These are phyloP conservation scores for Penicillium macrosclerotiorum DNA, from an alignment of 495 filamentous ascomycete species.

Conservation along the genomic window DNA sequence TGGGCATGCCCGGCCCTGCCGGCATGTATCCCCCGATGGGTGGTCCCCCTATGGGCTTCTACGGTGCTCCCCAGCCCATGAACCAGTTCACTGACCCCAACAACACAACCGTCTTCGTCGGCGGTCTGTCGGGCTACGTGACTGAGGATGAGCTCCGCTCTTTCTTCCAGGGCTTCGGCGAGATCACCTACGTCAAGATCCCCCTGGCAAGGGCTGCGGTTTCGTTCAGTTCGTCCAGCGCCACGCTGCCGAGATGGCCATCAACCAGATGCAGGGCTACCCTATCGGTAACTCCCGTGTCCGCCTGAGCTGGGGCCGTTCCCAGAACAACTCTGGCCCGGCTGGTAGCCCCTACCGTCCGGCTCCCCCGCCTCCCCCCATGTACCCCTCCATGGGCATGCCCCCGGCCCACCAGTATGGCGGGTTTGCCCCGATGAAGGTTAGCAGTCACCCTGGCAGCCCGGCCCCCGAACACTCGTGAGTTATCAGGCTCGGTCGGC, in stretches of 20 bases:
- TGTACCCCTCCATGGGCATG: constrained; percentile 83
- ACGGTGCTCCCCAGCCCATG: constrained; percentile 89
- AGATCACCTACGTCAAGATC: constrained; percentile 99
- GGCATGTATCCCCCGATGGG: constrained; percentile 66
- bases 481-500: constrained; percentile 33
- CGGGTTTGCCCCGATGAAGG: constrained; percentile 75
- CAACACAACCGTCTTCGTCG: constrained; percentile 99
- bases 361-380: constrained; percentile 83
- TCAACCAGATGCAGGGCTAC: constrained; percentile 99
- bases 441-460: constrained; percentile 46
- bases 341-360: constrained; percentile 97
- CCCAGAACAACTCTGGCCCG: constrained; percentile 97
- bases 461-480: constrained; percentile 30
- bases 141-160: constrained; percentile 98
- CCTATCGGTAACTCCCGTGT: constrained; percentile 99
- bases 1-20: constrained; percentile 51
- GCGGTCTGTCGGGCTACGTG: constrained; percentile 95
- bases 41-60: constrained; percentile 76
- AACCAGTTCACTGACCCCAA: constrained; percentile 99
- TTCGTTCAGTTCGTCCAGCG: constrained; percentile 99
- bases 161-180: constrained; percentile 99
- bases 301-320: constrained; percentile 93
- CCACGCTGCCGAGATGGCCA: constrained; percentile 99
- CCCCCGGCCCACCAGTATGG: constrained; percentile 71
- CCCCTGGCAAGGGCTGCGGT: constrained; percentile 98